These are phyloP conservation scores for Penicillium sp. DNA, from an alignment of 2,329 filamentous ascomycete genomes.

Conservation along the genomic window DNA sequence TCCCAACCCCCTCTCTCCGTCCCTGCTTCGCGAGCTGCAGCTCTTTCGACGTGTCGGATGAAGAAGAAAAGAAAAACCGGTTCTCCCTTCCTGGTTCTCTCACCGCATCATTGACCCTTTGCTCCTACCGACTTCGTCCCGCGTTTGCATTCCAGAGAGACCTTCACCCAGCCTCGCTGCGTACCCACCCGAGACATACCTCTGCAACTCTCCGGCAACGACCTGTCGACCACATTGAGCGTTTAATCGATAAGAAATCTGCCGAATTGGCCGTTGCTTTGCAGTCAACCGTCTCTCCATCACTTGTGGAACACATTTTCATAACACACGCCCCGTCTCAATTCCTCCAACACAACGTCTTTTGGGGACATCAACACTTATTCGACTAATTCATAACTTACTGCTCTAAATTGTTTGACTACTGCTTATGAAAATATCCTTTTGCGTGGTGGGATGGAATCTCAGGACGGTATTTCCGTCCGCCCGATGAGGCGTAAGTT, in stretches of 20 bases:
- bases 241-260: conserved; percentile 20
- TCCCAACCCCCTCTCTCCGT: conserved; percentile 25
- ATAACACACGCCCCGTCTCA: background rate
- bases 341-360: conserved; percentile 10
- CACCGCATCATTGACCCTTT: conserved; percentile 23
- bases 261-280: conserved; percentile 22
- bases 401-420: conserved; percentile 13
- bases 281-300: conserved; percentile 6
- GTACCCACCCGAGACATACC: conserved; percentile 30
- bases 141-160: conserved; percentile 35
- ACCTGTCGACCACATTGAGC: conserved; percentile 25
- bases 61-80: conserved; percentile 17
- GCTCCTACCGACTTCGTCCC: conserved; percentile 19
- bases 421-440: conserved; percentile 37
- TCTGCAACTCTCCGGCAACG: conserved; percentile 39
- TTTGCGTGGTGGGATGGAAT: conserved; percentile 44
- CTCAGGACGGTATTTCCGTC: conserved; percentile 60
- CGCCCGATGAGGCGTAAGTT: conserved; percentile 71
- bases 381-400: conserved; percentile 1
- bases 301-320: conserved; percentile 12
- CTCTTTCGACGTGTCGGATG: conserved; percentile 17
- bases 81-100: conserved; percentile 22
- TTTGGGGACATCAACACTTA: background rate
- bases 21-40: conserved; percentile 25
- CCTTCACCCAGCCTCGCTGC: conserved; percentile 32